These are phyloP conservation scores for Penicillium waksmanii DNA, from an alignment of 495 filamentous ascomycete species.

Conservation along the genomic window DNA sequence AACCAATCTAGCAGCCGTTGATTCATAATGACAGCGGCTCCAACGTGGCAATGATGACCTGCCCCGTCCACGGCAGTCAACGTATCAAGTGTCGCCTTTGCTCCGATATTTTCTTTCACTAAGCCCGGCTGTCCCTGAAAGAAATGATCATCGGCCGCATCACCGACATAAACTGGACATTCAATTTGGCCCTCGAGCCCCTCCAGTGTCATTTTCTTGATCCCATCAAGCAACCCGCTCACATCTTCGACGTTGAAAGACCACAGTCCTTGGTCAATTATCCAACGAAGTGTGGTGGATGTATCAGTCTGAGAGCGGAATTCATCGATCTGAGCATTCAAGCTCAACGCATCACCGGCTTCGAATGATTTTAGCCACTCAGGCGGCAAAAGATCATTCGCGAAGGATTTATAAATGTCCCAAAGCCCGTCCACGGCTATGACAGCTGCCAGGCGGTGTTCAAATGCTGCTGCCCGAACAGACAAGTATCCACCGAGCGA, in stretches of 20 bases:
- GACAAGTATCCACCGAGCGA: conserved; percentile 45
- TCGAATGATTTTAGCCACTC: neutral
- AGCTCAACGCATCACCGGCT: neutral
- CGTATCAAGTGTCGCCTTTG: conserved; percentile 29
- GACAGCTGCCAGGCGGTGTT: conserved; percentile 45
- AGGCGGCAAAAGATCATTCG: neutral
- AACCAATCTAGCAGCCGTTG: too few relatives aligned
- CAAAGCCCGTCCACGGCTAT: conserved; percentile 42
- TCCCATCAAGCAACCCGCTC: conserved; percentile 30
- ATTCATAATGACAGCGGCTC: conserved; percentile 7
- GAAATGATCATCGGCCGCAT: conserved; percentile 39
- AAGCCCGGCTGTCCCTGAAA: conserved; percentile 37
- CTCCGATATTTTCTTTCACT: conserved; percentile 35
- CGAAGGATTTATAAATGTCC: conserved; percentile 9
- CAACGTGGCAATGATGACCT: conserved; percentile 33
- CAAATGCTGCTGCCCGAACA: conserved; percentile 45
- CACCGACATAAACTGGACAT: conserved; percentile 38
- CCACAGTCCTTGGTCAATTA: conserved; percentile 44
- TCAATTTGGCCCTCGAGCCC: conserved; percentile 32
- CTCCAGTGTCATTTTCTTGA: conserved; percentile 28
- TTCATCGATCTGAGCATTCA: neutral
- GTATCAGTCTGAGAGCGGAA: neutral
- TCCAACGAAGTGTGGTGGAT: conserved; percentile 30
- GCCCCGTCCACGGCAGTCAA: conserved; percentile 25
- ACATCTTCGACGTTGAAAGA: conserved; percentile 37